Conservation (phyloP, 306 rosid genomes). For the Cicer chorassanicum region DNA sequence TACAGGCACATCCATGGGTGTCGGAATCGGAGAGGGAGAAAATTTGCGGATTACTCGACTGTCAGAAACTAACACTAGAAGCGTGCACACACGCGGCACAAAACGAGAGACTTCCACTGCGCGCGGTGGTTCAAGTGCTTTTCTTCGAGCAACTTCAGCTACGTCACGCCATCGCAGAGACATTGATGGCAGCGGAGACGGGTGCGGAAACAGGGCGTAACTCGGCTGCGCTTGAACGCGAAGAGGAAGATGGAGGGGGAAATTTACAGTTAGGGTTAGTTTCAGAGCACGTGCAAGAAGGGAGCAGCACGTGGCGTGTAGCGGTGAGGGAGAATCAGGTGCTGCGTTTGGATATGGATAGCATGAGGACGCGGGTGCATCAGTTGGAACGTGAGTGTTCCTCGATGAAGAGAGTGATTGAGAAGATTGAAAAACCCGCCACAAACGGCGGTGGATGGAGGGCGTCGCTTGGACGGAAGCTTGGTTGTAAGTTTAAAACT, state of each 20-base stretch:
- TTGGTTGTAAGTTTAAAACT: constrained; percentile 91
- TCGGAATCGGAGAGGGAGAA: constrained; percentile 79
- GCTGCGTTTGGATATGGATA: constrained; percentile 94
- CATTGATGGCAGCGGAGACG: constrained; percentile 66
- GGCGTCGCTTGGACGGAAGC: constrained; percentile 61
- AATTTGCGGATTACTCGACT: constrained; percentile 74
- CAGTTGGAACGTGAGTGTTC: constrained; percentile 95
- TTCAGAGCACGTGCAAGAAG: constrained; percentile 45
- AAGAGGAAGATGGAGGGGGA: constrained; percentile 33
- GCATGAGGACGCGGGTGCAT: constrained; percentile 99
- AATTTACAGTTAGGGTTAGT: constrained; percentile 23
- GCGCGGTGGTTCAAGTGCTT: constrained; percentile 88
- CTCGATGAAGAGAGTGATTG: constrained; percentile 79
- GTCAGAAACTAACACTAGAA: constrained; percentile 85
- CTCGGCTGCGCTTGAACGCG: constrained; percentile 52
- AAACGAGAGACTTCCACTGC: constrained; percentile 90
- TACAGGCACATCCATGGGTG: constrained; percentile 85
- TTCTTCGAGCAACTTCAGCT: constrained; percentile 98
- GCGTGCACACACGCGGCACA: constrained; percentile 99
- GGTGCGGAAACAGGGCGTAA: constrained; percentile 52
- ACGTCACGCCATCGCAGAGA: constrained; percentile 89
- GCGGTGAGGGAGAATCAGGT: constrained; percentile 97
- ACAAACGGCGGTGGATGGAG: constrained; percentile 54
- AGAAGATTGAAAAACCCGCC: constrained; percentile 62
- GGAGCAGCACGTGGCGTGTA: constrained; percentile 65